These are phyloP conservation scores for Helenozyma baotianmanensis DNA, from an alignment of 805 yeast species.

Conservation along the genomic window DNA sequence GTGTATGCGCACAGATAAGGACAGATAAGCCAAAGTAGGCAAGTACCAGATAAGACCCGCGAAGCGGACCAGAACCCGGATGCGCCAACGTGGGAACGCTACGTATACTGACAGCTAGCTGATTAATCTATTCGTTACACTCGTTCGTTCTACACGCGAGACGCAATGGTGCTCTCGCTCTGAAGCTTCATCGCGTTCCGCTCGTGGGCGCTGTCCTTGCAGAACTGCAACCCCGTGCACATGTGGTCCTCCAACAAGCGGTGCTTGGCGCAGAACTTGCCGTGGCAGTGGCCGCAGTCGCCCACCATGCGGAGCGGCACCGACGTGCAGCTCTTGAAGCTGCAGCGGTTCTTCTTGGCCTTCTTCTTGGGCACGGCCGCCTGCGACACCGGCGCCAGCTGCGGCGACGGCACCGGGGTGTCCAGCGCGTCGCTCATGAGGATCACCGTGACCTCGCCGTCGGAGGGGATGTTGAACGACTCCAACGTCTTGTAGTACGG, in stretches of 20 bases:
- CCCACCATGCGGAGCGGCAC: constrained; percentile 69
- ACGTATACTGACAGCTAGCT: too few species aligned
- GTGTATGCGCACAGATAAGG: too few species aligned
- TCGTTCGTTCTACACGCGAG: constrained; percentile 13
- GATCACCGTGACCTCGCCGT: constrained; percentile 17
- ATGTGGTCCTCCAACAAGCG: constrained; percentile 79
- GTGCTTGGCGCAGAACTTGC: constrained; percentile 83
- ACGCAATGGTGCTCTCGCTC: constrained; percentile 75
- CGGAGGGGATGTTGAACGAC: constrained; percentile 16
- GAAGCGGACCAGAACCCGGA: too few species aligned
- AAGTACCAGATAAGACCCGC: too few species aligned
- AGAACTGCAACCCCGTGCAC: constrained; percentile 71
- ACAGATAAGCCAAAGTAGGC: too few species aligned
- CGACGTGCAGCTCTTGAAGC: constrained; percentile 57
- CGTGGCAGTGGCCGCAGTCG: constrained; percentile 78
- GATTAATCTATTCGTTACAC: too few species aligned
- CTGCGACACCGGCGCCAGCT: constrained; percentile 13
- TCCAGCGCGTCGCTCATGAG: constrained; percentile 25
- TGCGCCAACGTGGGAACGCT: too few species aligned
- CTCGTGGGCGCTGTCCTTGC: constrained; percentile 80
- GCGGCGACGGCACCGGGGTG: constrained; percentile 20
- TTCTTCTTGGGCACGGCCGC: constrained; percentile 20
- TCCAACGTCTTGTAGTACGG: constrained; percentile 22
- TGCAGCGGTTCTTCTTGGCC: constrained; percentile 43
- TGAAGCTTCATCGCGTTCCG: constrained; percentile 79